A percentile compares a stretch with the other conserved stretches of the same genome.
These are phyloP conservation scores for Jackrogersella minutella DNA, from an alignment of 495 filamentous ascomycete genomes.

Conservation along the genomic window DNA sequence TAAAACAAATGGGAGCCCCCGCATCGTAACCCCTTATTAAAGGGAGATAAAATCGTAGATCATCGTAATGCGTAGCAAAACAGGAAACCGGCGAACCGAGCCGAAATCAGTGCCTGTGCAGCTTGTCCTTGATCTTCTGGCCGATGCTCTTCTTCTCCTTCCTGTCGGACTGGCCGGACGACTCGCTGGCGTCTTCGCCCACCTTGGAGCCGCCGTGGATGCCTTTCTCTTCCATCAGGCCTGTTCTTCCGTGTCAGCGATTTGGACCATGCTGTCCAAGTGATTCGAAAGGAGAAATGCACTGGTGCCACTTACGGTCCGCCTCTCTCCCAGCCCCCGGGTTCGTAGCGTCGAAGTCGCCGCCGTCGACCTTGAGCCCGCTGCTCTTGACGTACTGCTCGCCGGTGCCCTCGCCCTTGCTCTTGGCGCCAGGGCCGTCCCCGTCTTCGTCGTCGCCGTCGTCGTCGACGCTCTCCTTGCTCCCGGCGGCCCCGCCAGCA, in stretches of 20 bases:
- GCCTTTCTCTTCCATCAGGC: slow-evolving; percentile 55
- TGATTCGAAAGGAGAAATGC: not conserved
- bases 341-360: slow-evolving; percentile 66
- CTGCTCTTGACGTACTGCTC: slow-evolving; percentile 64
- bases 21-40: not conserved
- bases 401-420: slow-evolving; percentile 57
- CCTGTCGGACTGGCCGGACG: slow-evolving; percentile 41
- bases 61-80: slow-evolving; percentile 4
- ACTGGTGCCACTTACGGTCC: slow-evolving; percentile 61
- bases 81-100: not conserved
- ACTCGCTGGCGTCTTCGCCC: slow-evolving; percentile 43
- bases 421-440: slow-evolving; percentile 46
- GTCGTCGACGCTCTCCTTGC: not conserved
- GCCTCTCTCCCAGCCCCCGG: slow-evolving; percentile 71
- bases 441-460: slow-evolving; percentile 14
- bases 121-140: slow-evolving; percentile 46
- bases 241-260: slow-evolving; percentile 35
- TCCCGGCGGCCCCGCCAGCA: too few species aligned
- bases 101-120: slow-evolving; percentile 40
- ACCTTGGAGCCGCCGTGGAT: slow-evolving; percentile 36
- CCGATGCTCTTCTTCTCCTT: slow-evolving; percentile 43
- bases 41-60: slow-evolving; percentile 4
- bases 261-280: not conserved
- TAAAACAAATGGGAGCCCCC: not conserved
- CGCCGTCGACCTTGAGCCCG: slow-evolving; percentile 59